Percentiles rank a stretch among this genome's conserved stretches.
Evolutionary conservation across 768 basidiomycete genomes (phyloP).

Genomic region (Boletus coccyginus): DNA sequence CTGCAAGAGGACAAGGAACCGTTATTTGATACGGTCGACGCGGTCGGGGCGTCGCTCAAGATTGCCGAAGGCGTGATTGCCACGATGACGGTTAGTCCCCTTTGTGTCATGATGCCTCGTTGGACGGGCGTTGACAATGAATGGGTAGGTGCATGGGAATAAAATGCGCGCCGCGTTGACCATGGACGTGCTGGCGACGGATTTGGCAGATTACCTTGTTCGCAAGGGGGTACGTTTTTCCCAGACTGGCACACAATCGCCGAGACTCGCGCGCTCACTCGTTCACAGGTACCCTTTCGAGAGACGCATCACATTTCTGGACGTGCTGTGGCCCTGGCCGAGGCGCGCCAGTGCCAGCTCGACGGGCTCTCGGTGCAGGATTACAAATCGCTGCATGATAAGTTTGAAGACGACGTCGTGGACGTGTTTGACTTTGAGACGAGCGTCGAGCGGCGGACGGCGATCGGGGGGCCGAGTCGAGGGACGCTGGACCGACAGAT

Average conservation of each 20-base stretch:
- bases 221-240: slow-evolving; percentile 82
- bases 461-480: slow-evolving; percentile 89
- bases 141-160: slow-evolving; percentile 73
- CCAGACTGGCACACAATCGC: not conserved
- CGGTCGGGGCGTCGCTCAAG: slow-evolving; percentile 79
- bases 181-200: slow-evolving; percentile 98
- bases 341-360: slow-evolving; percentile 75
- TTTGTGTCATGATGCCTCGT: not conserved
- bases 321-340: slow-evolving; percentile 92
- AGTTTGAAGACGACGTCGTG: slow-evolving; percentile 80
- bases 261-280: not conserved
- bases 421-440: slow-evolving; percentile 93
- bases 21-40: slow-evolving; percentile 91
- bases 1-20: slow-evolving; percentile 99
- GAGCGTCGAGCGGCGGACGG: slow-evolving; percentile 86
- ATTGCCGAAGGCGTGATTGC: slow-evolving; percentile 95
- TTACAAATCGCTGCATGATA: slow-evolving; percentile 68
- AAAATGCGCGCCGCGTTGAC: slow-evolving; percentile 91
- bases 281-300: slow-evolving; percentile 85
- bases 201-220: slow-evolving; percentile 97
- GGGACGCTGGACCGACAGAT: slow-evolving; percentile 87
- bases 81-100: slow-evolving; percentile 69
- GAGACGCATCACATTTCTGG: slow-evolving; percentile 99
- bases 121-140: not conserved
- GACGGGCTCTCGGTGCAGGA: slow-evolving; percentile 79